These are phyloP conservation scores for Dactylellina haptotyla DNA, from an alignment of 2,329 filamentous ascomycete species.

Conservation along the genomic window DNA sequence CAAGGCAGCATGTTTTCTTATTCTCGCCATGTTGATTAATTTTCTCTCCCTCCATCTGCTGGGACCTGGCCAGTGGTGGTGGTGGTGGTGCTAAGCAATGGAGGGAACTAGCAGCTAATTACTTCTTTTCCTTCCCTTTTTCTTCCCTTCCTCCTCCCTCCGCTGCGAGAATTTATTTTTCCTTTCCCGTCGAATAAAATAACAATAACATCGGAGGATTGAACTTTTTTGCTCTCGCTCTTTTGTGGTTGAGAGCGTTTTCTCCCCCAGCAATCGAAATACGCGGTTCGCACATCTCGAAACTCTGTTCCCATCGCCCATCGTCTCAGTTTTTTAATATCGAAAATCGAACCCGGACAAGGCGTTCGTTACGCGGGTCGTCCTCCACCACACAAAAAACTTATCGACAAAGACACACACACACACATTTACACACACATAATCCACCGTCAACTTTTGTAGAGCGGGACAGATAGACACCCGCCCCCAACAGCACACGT, in stretches of 20 bases:
- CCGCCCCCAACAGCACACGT: slow-evolving; percentile 28
- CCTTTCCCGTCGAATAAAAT: not conserved
- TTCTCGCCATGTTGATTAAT: slow-evolving; percentile 1
- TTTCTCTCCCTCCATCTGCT: slow-evolving; percentile 4
- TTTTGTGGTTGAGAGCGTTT: slow-evolving; percentile 22
- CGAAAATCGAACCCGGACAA: not conserved
- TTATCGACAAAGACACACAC: slow-evolving; percentile 4
- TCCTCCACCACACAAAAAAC: slow-evolving; percentile 26
- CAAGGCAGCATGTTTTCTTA: slow-evolving; percentile 10
- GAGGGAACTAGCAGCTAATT: not conserved
- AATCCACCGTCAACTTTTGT: too few species aligned
- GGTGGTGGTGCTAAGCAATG: too few species aligned
- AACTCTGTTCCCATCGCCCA: not conserved
- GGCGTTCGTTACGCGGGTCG: slow-evolving; percentile 40
- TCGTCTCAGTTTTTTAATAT: not conserved
- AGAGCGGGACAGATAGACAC: too few species aligned
- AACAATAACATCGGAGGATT: not conserved
- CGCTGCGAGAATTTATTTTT: slow-evolving; percentile 31
- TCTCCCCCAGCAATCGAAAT: slow-evolving; percentile 9
- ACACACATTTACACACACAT: too few species aligned
- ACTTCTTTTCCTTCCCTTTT: not conserved
- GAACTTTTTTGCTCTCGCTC: not conserved
- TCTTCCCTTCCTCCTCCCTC: slow-evolving; percentile 13
- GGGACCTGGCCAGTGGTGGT: too few species aligned
- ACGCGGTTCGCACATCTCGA: slow-evolving; percentile 15